Conservation (phyloP, 108 stramenopile genomes). For the Skeletonema menzelii region DNA sequence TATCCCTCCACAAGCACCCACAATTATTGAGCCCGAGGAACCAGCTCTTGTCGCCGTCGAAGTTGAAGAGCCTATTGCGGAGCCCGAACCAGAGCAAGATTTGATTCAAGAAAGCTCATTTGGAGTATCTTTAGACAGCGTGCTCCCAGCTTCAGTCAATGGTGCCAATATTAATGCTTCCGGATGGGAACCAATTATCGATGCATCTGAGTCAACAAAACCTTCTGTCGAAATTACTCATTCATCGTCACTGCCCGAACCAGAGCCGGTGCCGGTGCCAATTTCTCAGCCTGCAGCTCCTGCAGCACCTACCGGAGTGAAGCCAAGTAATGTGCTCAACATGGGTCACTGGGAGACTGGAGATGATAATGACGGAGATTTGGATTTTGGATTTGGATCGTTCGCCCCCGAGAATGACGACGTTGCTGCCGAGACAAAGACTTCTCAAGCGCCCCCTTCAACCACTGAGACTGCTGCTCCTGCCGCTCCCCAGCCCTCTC, state of each 20-base stretch:
- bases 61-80: constrained; percentile 3
- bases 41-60: constrained; percentile 14
- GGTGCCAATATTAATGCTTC: constrained; percentile 56
- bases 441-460: constrained; percentile 8
- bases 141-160: constrained; percentile 48
- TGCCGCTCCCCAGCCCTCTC: constrained; percentile 58
- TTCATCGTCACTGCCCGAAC: constrained; percentile 19
- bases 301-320: constrained; percentile 24
- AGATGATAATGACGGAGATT: constrained; percentile 64
- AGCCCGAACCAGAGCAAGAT: constrained; percentile 24
- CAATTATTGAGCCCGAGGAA: constrained; percentile 7
- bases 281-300: constrained; percentile 2
- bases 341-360: constrained; percentile 89
- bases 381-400: constrained; percentile 89
- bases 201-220: constrained; percentile 19
- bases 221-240: constrained; percentile 21
- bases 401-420: constrained; percentile 63
- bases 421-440: constrained; percentile 21
- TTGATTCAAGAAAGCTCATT: constrained; percentile 15
- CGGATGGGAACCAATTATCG: constrained; percentile 52
- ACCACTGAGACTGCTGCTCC: constrained; percentile 8
- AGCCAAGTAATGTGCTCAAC: constrained; percentile 71
- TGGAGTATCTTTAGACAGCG: constrained; percentile 32
- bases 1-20: constrained; percentile 39
- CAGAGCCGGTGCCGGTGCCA: constrained; percentile 19